Percentiles rank a stretch among this genome's conserved stretches.
Evolutionary conservation across 129 eudicot species (phyloP).

Genomic region (Pulicaria dysenterica): DNA sequence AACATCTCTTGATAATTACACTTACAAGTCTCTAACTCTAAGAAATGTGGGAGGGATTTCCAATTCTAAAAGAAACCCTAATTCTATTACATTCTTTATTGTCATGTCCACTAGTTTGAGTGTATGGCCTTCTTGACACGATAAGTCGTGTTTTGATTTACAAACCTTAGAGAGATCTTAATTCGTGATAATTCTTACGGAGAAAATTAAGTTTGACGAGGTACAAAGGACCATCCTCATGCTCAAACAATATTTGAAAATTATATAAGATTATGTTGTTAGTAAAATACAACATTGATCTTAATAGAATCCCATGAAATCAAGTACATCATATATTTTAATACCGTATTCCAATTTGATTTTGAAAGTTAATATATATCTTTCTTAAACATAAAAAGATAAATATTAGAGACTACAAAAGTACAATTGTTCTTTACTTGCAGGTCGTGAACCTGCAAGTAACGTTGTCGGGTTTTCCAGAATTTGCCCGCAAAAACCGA

Average conservation of each 20-base stretch:
- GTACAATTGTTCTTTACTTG: conserved; percentile 36
- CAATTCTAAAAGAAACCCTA: no score
- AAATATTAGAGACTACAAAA: neutral
- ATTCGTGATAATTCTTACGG: no score
- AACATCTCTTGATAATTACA: no score
- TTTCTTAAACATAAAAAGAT: conserved; percentile 1
- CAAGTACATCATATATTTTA: conserved; percentile 9
- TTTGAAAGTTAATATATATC: conserved; percentile 18
- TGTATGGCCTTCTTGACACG: no score
- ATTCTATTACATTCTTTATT: no score
- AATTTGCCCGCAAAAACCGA: conserved; percentile 74
- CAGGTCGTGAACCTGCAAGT: conserved; percentile 70
- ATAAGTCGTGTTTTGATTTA: no score
- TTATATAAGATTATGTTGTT: neutral
- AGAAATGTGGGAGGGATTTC: no score
- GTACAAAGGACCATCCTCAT: no score
- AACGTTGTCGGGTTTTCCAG: conserved; percentile 48
- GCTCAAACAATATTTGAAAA: neutral
- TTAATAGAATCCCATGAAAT: conserved; percentile 7
- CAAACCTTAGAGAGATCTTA: no score
- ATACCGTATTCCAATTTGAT: conserved; percentile 12
- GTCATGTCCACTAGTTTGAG: no score
- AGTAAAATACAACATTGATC: neutral
- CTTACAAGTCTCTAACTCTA: no score
- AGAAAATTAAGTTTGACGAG: no score